Evolutionary conservation across 2,329 filamentous ascomycete genomes (phyloP).

Genomic region (Lasiodiplodia citricola): DNA sequence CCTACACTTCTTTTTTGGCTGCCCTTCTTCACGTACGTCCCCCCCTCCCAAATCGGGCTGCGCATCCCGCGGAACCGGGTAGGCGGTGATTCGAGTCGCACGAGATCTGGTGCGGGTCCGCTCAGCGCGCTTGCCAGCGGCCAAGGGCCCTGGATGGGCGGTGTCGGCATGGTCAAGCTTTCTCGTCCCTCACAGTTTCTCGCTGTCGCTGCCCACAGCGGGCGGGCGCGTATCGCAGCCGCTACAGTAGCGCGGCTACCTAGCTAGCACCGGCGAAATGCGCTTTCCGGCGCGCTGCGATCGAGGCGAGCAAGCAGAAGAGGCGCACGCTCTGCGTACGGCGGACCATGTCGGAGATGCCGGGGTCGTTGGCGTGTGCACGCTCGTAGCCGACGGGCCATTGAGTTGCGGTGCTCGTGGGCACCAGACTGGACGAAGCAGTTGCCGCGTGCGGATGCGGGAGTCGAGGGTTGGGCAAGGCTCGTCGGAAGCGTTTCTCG

Average conservation of each 20-base stretch:
- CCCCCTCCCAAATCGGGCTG: constrained; percentile 10
- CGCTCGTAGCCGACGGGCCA: constrained; percentile 12
- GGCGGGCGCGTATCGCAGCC: constrained; percentile 2
- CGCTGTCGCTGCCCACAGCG: too few species aligned
- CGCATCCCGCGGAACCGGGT: constrained; percentile 24
- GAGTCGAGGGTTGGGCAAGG: constrained; percentile 18
- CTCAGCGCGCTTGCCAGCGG: background rate
- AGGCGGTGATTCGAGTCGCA: constrained; percentile 22
- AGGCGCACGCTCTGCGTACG: background rate
- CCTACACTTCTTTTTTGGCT: background rate
- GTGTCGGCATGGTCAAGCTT: constrained; percentile 18
- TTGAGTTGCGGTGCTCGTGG: background rate
- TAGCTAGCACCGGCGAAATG: constrained; percentile 11
- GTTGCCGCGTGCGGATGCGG: constrained; percentile 17
- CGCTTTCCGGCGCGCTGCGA: constrained; percentile 3
- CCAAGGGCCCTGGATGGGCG: constrained; percentile 9
- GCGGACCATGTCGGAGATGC: constrained; percentile 9
- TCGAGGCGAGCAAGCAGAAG: constrained; percentile 7
- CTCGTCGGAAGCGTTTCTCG: constrained; percentile 19
- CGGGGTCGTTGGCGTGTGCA: constrained; percentile 8
- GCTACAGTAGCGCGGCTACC: background rate
- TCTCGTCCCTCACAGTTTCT: constrained; percentile 11
- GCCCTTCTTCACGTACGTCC: constrained; percentile 10
- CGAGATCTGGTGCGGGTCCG: constrained; percentile 24
- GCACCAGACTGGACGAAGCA: constrained; percentile 1